Conservation (phyloP, 441 rosid genomes). For the Lepidium campestre region DNA sequence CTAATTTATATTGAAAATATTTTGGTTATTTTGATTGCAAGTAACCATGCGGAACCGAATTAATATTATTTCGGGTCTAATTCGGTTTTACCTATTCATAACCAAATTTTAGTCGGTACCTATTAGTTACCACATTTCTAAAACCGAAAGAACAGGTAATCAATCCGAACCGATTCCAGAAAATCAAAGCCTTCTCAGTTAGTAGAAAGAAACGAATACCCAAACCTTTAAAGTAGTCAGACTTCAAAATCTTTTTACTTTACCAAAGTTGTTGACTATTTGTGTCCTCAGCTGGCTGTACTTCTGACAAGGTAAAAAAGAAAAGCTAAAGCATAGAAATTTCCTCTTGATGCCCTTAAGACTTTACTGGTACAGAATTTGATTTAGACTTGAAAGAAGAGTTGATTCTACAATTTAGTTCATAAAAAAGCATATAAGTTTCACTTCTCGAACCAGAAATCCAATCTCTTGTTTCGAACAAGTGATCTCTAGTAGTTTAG, state of each 20-base stretch:
- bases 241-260: not conserved
- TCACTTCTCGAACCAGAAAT: not conserved
- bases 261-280: not conserved
- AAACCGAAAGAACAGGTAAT: no score
- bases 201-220: not conserved
- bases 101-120: no score
- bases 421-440: not conserved
- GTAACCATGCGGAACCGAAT: no score
- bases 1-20: no score
- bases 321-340: not conserved
- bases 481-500: conserved; percentile 33
- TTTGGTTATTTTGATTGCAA: no score
- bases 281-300: not conserved
- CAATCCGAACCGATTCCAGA: no score
- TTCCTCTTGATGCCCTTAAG: not conserved
- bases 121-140: no score
- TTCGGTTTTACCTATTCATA: no score
- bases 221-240: not conserved
- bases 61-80: no score
- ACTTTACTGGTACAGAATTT: not conserved
- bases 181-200: not conserved
- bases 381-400: not conserved
- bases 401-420: not conserved
- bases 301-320: not conserved
- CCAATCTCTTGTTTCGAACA: not conserved